Percentiles rank a stretch among this genome's conserved stretches.
Evolutionary conservation across 192 early-diverging fungal species (phyloP).

Genomic region (Backusella liffmaniae): DNA sequence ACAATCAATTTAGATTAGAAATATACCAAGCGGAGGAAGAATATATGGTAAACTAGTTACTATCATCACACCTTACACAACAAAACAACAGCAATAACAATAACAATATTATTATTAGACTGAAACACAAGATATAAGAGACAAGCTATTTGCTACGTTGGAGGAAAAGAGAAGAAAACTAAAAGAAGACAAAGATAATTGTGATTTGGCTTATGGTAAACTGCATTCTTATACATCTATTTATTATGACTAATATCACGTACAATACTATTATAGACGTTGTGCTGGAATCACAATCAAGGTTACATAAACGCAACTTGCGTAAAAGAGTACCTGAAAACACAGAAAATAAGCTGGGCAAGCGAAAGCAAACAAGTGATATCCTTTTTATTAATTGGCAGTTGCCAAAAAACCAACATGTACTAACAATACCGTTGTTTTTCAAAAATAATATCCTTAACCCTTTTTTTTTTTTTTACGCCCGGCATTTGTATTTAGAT

Average conservation of each 20-base stretch:
- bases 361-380: constrained; percentile 35
- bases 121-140: constrained; percentile 68
- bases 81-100: not conserved
- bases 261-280: constrained; percentile 10
- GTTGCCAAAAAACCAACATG: not conserved
- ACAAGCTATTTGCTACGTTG: constrained; percentile 72
- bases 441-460: constrained; percentile 18
- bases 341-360: constrained; percentile 32
- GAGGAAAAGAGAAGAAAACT: constrained; percentile 77
- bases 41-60: constrained; percentile 53
- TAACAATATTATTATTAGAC: constrained; percentile 21
- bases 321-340: constrained; percentile 54
- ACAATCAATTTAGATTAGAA: constrained; percentile 58
- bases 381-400: constrained; percentile 28
- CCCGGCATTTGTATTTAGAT: constrained; percentile 28
- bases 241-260: not conserved
- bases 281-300: constrained; percentile 23
- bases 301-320: constrained; percentile 50
- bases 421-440: not conserved
- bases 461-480: constrained; percentile 24
- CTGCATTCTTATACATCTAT: not conserved
- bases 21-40: constrained; percentile 62
- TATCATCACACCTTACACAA: not conserved
- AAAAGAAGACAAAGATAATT: constrained; percentile 82
- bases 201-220: constrained; percentile 71